Conservation (phyloP, 164 flowering plant species). For the Chimonanthus praecox region DNA sequence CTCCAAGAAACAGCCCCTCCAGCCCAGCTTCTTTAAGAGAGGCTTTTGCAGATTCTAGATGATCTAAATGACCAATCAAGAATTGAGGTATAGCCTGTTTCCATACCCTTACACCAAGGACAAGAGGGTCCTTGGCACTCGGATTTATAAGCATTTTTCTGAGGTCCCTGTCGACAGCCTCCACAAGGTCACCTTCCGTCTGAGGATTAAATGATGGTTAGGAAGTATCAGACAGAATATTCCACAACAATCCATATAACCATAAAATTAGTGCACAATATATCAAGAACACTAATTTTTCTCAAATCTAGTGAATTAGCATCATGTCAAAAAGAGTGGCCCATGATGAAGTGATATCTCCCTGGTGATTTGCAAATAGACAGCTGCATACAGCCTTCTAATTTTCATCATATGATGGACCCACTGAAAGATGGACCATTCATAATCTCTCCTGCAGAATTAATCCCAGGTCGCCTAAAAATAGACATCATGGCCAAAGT, state of each 20-base stretch:
- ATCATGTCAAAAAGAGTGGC: background rate
- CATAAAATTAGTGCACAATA: background rate
- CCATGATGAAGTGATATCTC: background rate
- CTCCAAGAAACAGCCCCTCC: constrained; percentile 78
- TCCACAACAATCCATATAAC: background rate
- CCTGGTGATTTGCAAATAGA: background rate
- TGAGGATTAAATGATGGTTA: constrained; percentile 10
- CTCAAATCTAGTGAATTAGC: background rate
- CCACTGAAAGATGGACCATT: background rate
- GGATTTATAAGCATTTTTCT: constrained; percentile 76
- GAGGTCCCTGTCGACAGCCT: constrained; percentile 80
- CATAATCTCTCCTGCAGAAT: background rate
- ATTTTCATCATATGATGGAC: background rate
- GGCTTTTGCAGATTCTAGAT: constrained; percentile 55
- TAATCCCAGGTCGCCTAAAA: background rate
- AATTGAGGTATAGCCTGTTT: constrained; percentile 95
- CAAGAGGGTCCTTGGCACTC: constrained; percentile 63
- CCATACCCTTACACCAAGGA: constrained; percentile 84
- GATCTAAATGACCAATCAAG: constrained; percentile 76
- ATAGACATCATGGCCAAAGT: background rate
- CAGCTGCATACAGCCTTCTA: background rate
- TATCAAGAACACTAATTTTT: background rate
- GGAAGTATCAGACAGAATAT: background rate
- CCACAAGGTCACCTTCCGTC: constrained; percentile 71
- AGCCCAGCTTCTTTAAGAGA: constrained; percentile 48